Conservation (phyloP, 202 grass and related monocot genomes). For the Zizania palustris region DNA sequence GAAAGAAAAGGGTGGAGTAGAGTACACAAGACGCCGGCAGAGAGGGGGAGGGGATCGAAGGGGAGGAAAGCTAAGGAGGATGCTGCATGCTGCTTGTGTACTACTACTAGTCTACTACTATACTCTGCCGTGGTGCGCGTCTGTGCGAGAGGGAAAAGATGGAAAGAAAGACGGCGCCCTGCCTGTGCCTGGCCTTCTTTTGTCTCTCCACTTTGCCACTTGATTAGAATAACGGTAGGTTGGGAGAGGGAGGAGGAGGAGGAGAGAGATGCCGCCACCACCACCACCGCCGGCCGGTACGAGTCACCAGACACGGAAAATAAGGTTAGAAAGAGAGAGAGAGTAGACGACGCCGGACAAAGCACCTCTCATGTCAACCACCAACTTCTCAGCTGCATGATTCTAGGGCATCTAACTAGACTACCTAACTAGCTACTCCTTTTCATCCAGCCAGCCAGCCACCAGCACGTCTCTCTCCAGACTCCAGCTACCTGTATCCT, state of each 20-base stretch:
- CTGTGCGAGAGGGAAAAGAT: constrained; percentile 27
- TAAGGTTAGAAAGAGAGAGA: neutral
- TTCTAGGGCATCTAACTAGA: constrained; percentile 39
- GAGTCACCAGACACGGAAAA: constrained; percentile 35
- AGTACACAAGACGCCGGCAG: neutral
- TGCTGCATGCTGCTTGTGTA: constrained; percentile 30
- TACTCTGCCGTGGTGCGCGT: neutral
- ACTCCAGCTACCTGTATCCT: too few species aligned
- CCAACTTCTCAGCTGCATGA: constrained; percentile 48
- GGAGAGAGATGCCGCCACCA: constrained; percentile 35
- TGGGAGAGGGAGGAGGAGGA: constrained; percentile 3
- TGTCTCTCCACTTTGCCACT: constrained; percentile 37
- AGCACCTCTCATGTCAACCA: constrained; percentile 48
- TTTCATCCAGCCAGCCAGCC: neutral
- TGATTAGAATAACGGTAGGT: constrained; percentile 53
- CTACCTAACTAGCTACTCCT: constrained; percentile 8
- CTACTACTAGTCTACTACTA: too few species aligned
- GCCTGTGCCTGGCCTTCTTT: constrained; percentile 17
- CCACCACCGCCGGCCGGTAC: constrained; percentile 28
- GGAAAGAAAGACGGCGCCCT: constrained; percentile 41
- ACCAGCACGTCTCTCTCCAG: neutral
- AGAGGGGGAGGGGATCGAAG: constrained; percentile 9
- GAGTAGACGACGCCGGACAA: neutral
- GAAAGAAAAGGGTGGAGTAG: constrained; percentile 41
- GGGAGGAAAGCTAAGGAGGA: constrained; percentile 20